These are phyloP conservation scores for Adansonia madagascariensis DNA, from an alignment of 441 rosid species.

Conservation along the genomic window DNA sequence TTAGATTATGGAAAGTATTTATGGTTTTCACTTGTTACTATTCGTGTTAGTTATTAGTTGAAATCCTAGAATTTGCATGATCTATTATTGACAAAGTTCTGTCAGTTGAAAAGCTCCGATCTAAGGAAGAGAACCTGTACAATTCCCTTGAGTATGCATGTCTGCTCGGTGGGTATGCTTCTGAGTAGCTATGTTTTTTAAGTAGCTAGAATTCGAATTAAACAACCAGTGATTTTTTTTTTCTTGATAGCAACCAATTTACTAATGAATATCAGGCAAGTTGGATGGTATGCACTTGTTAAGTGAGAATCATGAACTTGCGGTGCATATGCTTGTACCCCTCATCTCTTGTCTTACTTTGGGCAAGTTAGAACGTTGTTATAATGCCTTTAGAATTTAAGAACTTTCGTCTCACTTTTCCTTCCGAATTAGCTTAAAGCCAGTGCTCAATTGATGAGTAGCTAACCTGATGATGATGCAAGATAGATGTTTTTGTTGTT, in stretches of 20 bases:
- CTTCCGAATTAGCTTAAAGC: background rate
- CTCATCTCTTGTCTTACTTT: background rate
- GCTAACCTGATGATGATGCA: background rate
- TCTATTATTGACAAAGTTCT: background rate
- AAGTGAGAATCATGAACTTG: background rate
- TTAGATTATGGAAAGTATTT: background rate
- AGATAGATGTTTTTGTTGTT: background rate
- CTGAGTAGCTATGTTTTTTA: background rate
- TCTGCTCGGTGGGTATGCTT: background rate
- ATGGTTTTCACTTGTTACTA: background rate
- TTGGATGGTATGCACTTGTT: background rate
- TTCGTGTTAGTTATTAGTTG: slow-evolving; percentile 5
- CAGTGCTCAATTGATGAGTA: background rate
- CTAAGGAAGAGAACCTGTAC: background rate
- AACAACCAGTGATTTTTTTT: background rate
- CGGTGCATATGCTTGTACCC: background rate
- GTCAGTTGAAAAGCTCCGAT: slow-evolving; percentile 8
- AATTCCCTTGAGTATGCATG: background rate
- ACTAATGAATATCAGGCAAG: background rate
- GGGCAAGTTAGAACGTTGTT: background rate
- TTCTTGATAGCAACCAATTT: background rate
- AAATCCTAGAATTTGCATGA: background rate
- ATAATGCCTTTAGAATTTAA: slow-evolving; percentile 4
- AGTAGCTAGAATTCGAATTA: background rate
- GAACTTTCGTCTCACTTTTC: background rate